Percentiles rank a stretch among this genome's conserved stretches.
These are phyloP conservation scores for Stephanodiscus minutulus DNA, from an alignment of 108 stramenopile species.

Conservation along the genomic window DNA sequence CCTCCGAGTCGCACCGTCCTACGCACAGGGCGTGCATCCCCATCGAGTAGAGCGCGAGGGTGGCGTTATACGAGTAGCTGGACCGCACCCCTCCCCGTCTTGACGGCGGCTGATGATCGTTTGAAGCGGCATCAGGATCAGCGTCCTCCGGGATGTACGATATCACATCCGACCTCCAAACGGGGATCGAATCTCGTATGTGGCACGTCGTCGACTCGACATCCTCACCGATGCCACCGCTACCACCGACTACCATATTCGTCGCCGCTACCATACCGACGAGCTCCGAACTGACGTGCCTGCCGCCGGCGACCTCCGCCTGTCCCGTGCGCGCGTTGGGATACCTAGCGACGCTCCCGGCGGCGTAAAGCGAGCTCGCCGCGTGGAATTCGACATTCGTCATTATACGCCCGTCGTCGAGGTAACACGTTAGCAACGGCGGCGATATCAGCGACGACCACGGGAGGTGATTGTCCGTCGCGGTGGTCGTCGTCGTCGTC, in stretches of 20 bases:
- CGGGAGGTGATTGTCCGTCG: constrained; percentile 29
- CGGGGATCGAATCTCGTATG: constrained; percentile 57
- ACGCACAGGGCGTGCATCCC: constrained; percentile 80
- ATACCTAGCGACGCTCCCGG: constrained; percentile 81
- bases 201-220: constrained; percentile 5
- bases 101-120: not conserved
- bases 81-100: not conserved
- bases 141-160: constrained; percentile 32
- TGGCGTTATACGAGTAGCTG: constrained; percentile 18
- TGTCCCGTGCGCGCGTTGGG: constrained; percentile 71
- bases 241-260: constrained; percentile 69
- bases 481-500: constrained; percentile 15
- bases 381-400: constrained; percentile 70
- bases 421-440: constrained; percentile 67
- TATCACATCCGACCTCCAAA: constrained; percentile 79
- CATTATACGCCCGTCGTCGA: constrained; percentile 76
- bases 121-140: not conserved
- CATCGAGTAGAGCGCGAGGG: constrained; percentile 54
- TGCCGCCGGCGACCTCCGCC: constrained; percentile 76
- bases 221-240: not conserved
- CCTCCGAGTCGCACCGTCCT: constrained; percentile 80
- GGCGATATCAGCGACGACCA: constrained; percentile 55
- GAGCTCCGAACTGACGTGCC: constrained; percentile 55
- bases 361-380: constrained; percentile 74
- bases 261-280: constrained; percentile 74